A percentile compares a stretch with the other conserved stretches of the same genome.
Conservation (phyloP, 257 asterid genomes). For the Catharanthus roseus region DNA sequence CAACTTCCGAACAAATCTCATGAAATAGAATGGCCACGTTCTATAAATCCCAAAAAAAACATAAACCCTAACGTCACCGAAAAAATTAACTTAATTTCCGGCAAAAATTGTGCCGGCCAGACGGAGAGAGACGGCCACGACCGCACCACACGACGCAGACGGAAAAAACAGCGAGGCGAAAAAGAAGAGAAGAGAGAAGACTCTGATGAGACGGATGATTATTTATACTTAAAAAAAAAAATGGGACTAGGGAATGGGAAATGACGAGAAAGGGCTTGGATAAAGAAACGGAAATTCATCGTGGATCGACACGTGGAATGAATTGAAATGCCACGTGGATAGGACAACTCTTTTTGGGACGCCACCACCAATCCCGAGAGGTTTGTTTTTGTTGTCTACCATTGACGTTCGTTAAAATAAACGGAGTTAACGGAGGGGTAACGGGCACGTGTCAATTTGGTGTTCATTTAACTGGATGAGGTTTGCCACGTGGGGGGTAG, state of each 20-base stretch:
- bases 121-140: background rate
- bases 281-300: slow-evolving; percentile 25
- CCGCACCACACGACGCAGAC: background rate
- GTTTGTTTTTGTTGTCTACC: no score
- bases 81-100: background rate
- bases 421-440: background rate
- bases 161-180: background rate
- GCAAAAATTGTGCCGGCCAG: no score
- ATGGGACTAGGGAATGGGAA: slow-evolving; percentile 4
- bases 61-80: background rate
- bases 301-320: slow-evolving; percentile 44
- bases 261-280: slow-evolving; percentile 34
- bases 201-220: background rate
- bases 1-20: background rate
- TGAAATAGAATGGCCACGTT: background rate
- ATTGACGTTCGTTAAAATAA: background rate
- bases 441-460: slow-evolving; percentile 14
- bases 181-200: background rate
- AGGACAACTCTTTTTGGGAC: slow-evolving; percentile 28
- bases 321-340: slow-evolving; percentile 45
- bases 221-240: background rate
- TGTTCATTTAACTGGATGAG: background rate
- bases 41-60: background rate
- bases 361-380: slow-evolving; percentile 5
- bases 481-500: slow-evolving; percentile 12